Conservation (phyloP, 169 alveolate species). For the Plasmodium knowlesi region DNA sequence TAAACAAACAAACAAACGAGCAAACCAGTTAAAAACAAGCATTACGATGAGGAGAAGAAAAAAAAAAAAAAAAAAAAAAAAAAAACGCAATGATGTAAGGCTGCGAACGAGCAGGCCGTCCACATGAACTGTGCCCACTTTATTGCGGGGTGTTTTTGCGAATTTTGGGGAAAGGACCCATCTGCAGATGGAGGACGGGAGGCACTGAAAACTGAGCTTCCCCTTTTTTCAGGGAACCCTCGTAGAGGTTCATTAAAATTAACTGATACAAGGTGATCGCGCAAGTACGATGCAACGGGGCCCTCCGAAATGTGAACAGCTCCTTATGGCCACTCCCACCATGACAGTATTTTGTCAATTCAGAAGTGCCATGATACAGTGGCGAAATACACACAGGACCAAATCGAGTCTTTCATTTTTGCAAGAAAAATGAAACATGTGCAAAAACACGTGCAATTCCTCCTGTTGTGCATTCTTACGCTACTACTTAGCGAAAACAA, state of each 20-base stretch:
- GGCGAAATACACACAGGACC: neutral
- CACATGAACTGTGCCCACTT: neutral
- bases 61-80: no score
- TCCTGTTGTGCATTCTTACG: neutral
- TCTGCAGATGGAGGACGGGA: neutral
- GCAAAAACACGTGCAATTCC: neutral
- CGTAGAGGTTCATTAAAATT: neutral
- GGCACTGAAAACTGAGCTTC: neutral
- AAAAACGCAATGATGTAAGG: neutral
- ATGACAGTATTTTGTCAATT: neutral
- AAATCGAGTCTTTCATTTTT: neutral
- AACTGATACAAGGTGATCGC: neutral
- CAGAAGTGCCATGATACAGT: neutral
- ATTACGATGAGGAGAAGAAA: neutral
- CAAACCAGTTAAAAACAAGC: neutral
- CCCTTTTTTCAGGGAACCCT: neutral
- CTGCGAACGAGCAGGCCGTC: neutral
- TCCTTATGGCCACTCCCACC: neutral
- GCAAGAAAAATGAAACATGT: neutral
- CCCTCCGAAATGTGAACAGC: neutral
- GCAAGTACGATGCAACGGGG: neutral
- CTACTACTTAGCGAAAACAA: neutral
- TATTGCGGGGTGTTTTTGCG: neutral
- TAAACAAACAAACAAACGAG: no score
- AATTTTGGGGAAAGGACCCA: neutral